Percentiles rank a stretch among this genome's conserved stretches.
Conservation (phyloP, 225 moss, liverwort and hornwort species). For the Ulota crispa region DNA sequence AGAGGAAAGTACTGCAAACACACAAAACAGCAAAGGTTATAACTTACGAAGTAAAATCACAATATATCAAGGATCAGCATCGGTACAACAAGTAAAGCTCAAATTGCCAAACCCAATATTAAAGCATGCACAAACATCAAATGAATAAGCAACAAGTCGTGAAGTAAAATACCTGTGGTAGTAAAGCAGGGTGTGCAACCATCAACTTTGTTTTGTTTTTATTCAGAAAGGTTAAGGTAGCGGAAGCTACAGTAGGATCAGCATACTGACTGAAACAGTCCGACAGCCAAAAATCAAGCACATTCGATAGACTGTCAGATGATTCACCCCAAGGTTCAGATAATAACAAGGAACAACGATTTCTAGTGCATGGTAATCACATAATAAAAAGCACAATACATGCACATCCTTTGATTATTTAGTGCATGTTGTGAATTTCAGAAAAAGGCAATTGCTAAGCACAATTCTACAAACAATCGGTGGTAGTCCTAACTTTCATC, state of each 20-base stretch:
- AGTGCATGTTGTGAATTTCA: neutral
- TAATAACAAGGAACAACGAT: neutral
- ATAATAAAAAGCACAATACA: neutral
- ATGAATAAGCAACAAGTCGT: neutral
- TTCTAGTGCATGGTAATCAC: neutral
- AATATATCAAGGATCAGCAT: neutral
- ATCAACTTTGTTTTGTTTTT: conserved; percentile 73
- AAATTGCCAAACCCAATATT: neutral
- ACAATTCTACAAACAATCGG: neutral
- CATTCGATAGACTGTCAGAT: neutral
- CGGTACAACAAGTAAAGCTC: neutral
- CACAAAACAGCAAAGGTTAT: neutral
- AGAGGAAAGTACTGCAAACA: conserved; percentile 89
- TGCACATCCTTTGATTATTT: neutral
- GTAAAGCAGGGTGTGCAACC: conserved; percentile 61
- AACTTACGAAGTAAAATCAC: neutral
- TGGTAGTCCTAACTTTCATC: neutral
- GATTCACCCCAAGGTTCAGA: neutral
- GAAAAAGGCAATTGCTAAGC: neutral
- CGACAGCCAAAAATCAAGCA: conserved; percentile 3
- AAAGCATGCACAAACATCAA: conserved; percentile 3
- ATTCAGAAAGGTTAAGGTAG: conserved; percentile 79
- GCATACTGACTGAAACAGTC: conserved; percentile 68
- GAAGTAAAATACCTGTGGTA: conserved; percentile 64
- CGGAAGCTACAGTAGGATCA: conserved; percentile 73